Evolutionary conservation across 2,329 filamentous ascomycete species (phyloP), one percentile per base, ranked within the genome.

Genomic region (Thielaviopsis ethacetica): DNA sequence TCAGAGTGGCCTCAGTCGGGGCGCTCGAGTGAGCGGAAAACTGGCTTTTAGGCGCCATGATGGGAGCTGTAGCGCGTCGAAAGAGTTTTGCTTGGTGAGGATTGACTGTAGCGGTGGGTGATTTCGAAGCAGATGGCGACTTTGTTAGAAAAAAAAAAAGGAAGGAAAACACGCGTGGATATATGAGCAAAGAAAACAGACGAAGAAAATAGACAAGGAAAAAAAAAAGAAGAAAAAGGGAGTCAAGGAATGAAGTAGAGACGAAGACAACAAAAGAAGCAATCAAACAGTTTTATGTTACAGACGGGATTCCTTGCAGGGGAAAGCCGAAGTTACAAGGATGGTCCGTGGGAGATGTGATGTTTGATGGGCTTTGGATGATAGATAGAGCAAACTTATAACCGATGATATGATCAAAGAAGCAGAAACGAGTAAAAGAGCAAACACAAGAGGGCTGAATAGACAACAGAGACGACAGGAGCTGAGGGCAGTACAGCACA

Each of bases 61-160:
- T 44, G 15, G 17, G 13, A n/a, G 38, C 17, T 5, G 38, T 17
- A 10, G 15, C 38, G 38, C 38, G 38, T 17, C 38, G 38, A 6
- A 44, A 6, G 38, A 15, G n/a, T 44, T 10, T 15, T 7, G 38
- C 38, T n/a, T 44, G 38, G 7, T n/a, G 38, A 41, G 17, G 17
- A 30, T 22, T 30, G 30, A 21, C 38, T 41, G 34, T 52, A 5
- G n/a, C 52, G 27, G 19, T 34, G 34, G 54, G 15, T 22, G 44
- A 41, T 47, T 44, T 17, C 15, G 34, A 57, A 68, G 68, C 64
- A 69, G 13, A n/a, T 44, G 2, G 38, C 68, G 59, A 71, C 58
- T 49, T 76, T 66, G 60, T 77, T 69, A 30, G 53, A 9, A 10
- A 34, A 12, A 34, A 10, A 50, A 51, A 13, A 17, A 53, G 24